A percentile compares a stretch with the other conserved stretches of the same genome.
Conservation (phyloP, 345 rosid species). For the Dipteronia sinensis region DNA sequence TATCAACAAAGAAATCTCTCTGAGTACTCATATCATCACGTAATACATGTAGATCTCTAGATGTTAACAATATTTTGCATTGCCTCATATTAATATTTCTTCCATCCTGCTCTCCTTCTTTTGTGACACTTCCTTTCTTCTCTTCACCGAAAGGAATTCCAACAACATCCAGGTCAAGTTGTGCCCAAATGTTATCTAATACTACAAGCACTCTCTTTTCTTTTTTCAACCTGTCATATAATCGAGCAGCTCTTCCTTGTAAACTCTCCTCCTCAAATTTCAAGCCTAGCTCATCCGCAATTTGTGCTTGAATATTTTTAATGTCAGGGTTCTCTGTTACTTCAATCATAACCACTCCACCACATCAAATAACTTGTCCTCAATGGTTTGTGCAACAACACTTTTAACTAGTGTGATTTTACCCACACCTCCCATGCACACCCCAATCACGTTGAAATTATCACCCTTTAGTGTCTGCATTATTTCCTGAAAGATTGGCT, state of each 20-base stretch:
- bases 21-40: slow-evolving; percentile 15
- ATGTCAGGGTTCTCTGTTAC: slow-evolving; percentile 4
- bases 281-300: slow-evolving; percentile 1
- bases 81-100: not conserved
- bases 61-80: slow-evolving; percentile 34
- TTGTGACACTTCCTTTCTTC: not conserved
- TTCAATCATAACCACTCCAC: slow-evolving; percentile 5
- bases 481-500: not conserved
- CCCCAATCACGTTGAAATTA: slow-evolving; percentile 11
- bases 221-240: not conserved
- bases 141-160: slow-evolving; percentile 14
- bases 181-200: slow-evolving; percentile 10
- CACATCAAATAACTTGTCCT: not conserved
- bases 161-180: not conserved
- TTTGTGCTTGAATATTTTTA: slow-evolving; percentile 15
- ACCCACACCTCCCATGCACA: slow-evolving; percentile 20
- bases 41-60: slow-evolving; percentile 15
- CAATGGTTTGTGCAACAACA: not conserved
- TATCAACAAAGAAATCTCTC: not conserved
- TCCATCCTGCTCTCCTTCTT: not conserved
- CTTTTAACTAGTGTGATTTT: slow-evolving; percentile 18
- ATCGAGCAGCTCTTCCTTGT: not conserved
- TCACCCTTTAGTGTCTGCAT: not conserved
- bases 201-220: not conserved
- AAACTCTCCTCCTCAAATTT: slow-evolving; percentile 1